Evolutionary conservation across 495 filamentous ascomycete genomes (phyloP), one percentile per base, ranked within the genome.

Genomic region (Aspergillus asperescens): DNA sequence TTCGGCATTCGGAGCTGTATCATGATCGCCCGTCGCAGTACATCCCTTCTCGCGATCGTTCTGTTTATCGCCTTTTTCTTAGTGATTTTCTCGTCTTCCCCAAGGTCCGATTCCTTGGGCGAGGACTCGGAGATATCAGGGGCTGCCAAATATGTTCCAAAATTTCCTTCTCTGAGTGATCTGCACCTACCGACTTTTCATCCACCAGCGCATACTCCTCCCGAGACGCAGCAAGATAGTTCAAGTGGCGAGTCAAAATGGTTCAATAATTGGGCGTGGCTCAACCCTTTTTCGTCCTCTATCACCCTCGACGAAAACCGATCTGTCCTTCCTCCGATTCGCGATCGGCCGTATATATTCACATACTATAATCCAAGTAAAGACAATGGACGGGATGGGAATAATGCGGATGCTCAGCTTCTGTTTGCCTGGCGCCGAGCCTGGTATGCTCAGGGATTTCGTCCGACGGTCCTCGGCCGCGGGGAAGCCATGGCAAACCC

Each of bases 391-490:
- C 73, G 77, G 46, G 74, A 75, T 10, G 73, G 75, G 32, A 78
- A 81, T 53, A 78, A 83, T 25, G 85, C 88, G 4, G 88, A 97
- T 62, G 83, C 83, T 57, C 79, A 84, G 58, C 70, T 98, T 39
- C 73, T 98, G 31, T 77, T 94, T 47, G 81, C 86, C 48, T 98
- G 93, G 93, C 80, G 90, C 48, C 77, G 90, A 45, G 93, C 91
- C 7, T 96, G 90, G 88, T 96, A 87, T 83, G 90, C 90, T 10
- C 79, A 92, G 56, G 93, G 93, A 6, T 96, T 98, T 64, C 83
- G 77, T 45, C 93, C 93, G 1, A 76, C 93, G 10, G 84, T 97
- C 35, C 69, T 98, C 50, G 82, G 86, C 22, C 78, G 80, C 20
- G 83, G 80, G 9, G 93, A 97, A 62, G 91, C 91, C 8, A 86